Evolutionary conservation across 1,284 basidiomycete species (phyloP), one percentile per base, ranked within the genome.

Genomic region (Pisolithus thermaeus): DNA sequence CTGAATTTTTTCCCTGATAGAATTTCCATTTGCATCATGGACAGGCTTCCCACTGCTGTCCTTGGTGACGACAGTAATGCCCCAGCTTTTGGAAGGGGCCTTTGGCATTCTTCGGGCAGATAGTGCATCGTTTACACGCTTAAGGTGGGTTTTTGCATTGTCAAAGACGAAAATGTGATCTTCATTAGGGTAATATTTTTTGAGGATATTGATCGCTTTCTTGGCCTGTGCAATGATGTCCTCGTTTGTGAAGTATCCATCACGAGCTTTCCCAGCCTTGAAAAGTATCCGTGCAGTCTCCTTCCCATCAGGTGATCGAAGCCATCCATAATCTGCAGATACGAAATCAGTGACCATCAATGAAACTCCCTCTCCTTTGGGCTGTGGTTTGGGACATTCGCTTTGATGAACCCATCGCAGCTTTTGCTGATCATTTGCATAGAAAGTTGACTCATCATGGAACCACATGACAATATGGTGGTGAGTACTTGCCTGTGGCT

Each of bases 261-360:
- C 59, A 0, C 57, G 51, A 43, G 57, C 57, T 50, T 67, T 67
- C 12, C 67, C 67, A 8, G 66, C 56, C 28, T 58, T n/a, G 47
- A 70, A 61, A 3, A 69, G 36, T 23, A 62, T 48, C 0, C 59
- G 52, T 3, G 62, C 68, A 36, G 48, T 45, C 46, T 60, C 49
- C 4, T 22, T 39, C 22, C 53, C 56, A 58, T 67, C 61, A 7
- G 48, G 57, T 16, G 61, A 62, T 12, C 16, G 46, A 1, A 75
- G 62, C 61, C 64, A 76, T 0, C 73, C 70, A 59, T 66, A 73
- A 30, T 77, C 71, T 1, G 69, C 61, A 1, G 73, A 76, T 7
- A 78, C 57, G 51, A 74, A 76, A 46, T 77, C 66, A 0, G 71
- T 63, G 7, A 75, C 63, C 74, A 77, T 79, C 11, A 73, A 45